Percentiles rank a stretch among this genome's conserved stretches.
phyloP scores from a whole-genome alignment of 2,329 filamentous ascomycete genomes.

The Huntiella decipiens region DNA sequence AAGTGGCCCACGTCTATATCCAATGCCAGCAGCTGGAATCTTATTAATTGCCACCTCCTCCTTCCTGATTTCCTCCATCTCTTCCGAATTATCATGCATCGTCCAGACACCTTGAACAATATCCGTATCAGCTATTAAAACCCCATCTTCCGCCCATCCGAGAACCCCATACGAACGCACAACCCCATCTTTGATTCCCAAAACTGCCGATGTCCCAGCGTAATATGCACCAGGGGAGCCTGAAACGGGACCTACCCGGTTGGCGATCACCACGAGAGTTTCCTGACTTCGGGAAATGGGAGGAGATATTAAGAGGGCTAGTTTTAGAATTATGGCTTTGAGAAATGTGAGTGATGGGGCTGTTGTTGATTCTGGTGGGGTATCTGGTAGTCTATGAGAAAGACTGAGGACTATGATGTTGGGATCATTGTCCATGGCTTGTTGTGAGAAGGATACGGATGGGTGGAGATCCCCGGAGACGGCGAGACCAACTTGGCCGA shows the following conservation, averaged over 20 bases:
- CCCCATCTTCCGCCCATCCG: slow-evolving; percentile 45
- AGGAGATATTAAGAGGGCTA: slow-evolving; percentile 35
- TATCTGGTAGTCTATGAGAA: slow-evolving; percentile 60
- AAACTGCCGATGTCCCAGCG: slow-evolving; percentile 52
- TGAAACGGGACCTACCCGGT: slow-evolving; percentile 46
- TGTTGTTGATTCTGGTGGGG: slow-evolving; percentile 14
- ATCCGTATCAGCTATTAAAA: slow-evolving; percentile 49
- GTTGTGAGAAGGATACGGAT: too few species aligned
- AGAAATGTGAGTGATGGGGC: too few species aligned
- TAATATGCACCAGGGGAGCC: slow-evolving; percentile 36
- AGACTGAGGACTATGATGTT: slow-evolving; percentile 44
- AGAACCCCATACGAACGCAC: slow-evolving; percentile 51
- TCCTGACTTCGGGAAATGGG: slow-evolving; percentile 24
- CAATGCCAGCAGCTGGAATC: too few species aligned
- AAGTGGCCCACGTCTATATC: too few species aligned
- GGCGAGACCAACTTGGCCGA: too few species aligned
- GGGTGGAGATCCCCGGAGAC: too few species aligned
- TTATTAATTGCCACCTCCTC: not conserved
- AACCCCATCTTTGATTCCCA: slow-evolving; percentile 45
- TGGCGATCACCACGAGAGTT: slow-evolving; percentile 52
- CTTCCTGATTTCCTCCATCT: not conserved
- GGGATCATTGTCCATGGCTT: slow-evolving; percentile 18
- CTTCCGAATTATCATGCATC: not conserved
- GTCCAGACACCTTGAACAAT: not conserved
- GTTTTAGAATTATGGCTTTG: too few species aligned